Evolutionary conservation across 1,139 yeast genomes (phyloP).

Genomic region (Schwanniomyces etchellsii): DNA sequence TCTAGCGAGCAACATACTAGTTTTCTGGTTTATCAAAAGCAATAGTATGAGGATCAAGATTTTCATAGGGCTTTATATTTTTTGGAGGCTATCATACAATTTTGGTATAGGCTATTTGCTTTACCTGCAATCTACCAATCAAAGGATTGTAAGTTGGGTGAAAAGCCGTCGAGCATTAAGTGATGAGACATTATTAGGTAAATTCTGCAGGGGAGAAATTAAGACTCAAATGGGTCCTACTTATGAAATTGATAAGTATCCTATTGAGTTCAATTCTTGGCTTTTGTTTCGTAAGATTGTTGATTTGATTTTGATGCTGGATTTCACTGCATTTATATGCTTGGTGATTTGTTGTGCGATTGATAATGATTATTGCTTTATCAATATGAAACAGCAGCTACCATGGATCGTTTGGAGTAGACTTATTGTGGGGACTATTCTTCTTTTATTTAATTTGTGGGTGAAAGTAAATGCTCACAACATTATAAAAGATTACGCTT

Average conservation of each 20-base stretch:
- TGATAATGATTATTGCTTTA: slow-evolving; percentile 35
- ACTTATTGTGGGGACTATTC: slow-evolving; percentile 35
- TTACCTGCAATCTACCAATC: slow-evolving; percentile 58
- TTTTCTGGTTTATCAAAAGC: slow-evolving; percentile 36
- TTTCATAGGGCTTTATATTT: slow-evolving; percentile 51
- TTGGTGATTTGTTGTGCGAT: slow-evolving; percentile 58
- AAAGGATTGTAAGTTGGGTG: slow-evolving; percentile 38
- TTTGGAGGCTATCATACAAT: slow-evolving; percentile 78
- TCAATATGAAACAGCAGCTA: slow-evolving; percentile 22
- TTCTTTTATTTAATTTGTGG: slow-evolving; percentile 75
- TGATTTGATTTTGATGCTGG: slow-evolving; percentile 81
- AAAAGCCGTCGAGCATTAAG: slow-evolving; percentile 12
- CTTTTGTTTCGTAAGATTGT: slow-evolving; percentile 73
- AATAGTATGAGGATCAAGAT: slow-evolving; percentile 34
- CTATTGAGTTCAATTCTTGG: slow-evolving; percentile 83
- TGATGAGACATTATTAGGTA: slow-evolving; percentile 25
- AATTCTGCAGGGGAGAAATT: slow-evolving; percentile 39
- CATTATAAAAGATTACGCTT: slow-evolving; percentile 85
- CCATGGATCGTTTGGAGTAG: slow-evolving; percentile 33
- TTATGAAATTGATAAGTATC: slow-evolving; percentile 47
- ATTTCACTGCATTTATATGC: slow-evolving; percentile 71
- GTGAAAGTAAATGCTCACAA: slow-evolving; percentile 86
- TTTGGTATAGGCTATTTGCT: slow-evolving; percentile 73
- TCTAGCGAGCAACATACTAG: slow-evolving; percentile 45
- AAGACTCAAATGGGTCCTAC: slow-evolving; percentile 55